phyloP scores from a whole-genome alignment of 495 filamentous ascomycete species.

The Penicillium salamii region DNA sequence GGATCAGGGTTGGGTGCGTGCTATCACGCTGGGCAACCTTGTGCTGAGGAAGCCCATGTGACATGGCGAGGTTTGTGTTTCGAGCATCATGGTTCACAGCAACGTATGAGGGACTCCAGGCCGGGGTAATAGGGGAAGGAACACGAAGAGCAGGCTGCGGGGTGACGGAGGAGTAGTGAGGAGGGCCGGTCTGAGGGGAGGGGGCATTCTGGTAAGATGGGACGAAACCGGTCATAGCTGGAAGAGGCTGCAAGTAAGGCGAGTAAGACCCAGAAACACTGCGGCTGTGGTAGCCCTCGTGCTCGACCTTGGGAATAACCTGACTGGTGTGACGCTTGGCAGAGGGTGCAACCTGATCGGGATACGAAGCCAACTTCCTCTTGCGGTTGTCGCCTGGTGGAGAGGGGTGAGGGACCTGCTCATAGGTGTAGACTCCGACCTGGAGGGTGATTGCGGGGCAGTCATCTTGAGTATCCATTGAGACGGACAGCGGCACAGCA shows the following conservation, averaged over 20 bases:
- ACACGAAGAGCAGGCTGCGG: conserved; percentile 38
- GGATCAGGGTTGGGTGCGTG: conserved; percentile 66
- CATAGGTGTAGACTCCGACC: conserved; percentile 76
- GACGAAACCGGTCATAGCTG: conserved; percentile 32
- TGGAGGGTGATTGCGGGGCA: conserved; percentile 60
- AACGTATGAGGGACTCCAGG: conserved; percentile 43
- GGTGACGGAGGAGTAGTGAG: conserved; percentile 30
- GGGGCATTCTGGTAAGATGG: conserved; percentile 28
- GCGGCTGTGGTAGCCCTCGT: conserved; percentile 31
- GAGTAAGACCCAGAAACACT: conserved; percentile 42
- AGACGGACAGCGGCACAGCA: conserved; percentile 69
- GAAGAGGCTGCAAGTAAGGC: conserved; percentile 41
- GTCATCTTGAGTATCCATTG: conserved; percentile 65
- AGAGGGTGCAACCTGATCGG: conserved; percentile 32
- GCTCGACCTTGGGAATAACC: conserved; percentile 38
- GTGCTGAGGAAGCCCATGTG: conserved; percentile 33
- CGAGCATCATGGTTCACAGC: conserved; percentile 29
- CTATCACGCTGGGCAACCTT: conserved; percentile 39
- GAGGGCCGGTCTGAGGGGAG: conserved; percentile 27
- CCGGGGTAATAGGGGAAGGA: conserved; percentile 41
- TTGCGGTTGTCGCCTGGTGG: conserved; percentile 44
- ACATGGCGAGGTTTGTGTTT: conserved; percentile 28
- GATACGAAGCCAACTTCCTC: conserved; percentile 50
- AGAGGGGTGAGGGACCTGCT: conserved; percentile 39
- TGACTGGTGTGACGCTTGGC: conserved; percentile 46